Evolutionary conservation across 2,329 filamentous ascomycete genomes (phyloP).

Genomic region (Aulographum hederae): DNA sequence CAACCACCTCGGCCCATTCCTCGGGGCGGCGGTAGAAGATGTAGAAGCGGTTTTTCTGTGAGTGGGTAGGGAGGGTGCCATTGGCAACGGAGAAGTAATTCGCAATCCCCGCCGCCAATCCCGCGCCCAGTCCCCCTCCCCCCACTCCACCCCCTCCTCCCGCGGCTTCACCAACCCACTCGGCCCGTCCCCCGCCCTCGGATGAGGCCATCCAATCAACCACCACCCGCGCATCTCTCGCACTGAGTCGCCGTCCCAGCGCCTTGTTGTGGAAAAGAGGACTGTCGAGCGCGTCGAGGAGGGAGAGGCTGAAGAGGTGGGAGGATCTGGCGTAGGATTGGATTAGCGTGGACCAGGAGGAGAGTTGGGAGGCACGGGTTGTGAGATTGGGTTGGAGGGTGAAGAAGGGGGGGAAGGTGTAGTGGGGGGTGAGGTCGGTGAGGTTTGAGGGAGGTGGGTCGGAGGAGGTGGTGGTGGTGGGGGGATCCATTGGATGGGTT

Average conservation of each 20-base stretch:
- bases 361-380: slow-evolving; percentile 57
- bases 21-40: slow-evolving; percentile 75
- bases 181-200: slow-evolving; percentile 37
- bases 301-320: slow-evolving; percentile 55
- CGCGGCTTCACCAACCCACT: slow-evolving; percentile 36
- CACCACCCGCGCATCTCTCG: slow-evolving; percentile 33
- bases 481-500: not conserved
- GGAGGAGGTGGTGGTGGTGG: not conserved
- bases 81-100: no score
- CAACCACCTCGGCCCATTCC: slow-evolving; percentile 72
- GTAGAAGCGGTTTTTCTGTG: no score
- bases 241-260: slow-evolving; percentile 25
- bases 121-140: slow-evolving; percentile 16
- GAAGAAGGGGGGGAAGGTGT: slow-evolving; percentile 74
- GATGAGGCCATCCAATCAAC: slow-evolving; percentile 36
- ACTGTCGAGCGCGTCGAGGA: slow-evolving; percentile 41
- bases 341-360: slow-evolving; percentile 74
- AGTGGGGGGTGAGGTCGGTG: slow-evolving; percentile 30
- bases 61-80: no score
- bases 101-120: no score
- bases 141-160: slow-evolving; percentile 7
- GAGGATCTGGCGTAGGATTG: slow-evolving; percentile 68
- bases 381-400: slow-evolving; percentile 58
- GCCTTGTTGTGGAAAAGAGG: slow-evolving; percentile 35
- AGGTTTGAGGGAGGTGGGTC: slow-evolving; percentile 4